phyloP scores from a whole-genome alignment of 1,284 basidiomycete species.

The Schizophyllum commune region DNA sequence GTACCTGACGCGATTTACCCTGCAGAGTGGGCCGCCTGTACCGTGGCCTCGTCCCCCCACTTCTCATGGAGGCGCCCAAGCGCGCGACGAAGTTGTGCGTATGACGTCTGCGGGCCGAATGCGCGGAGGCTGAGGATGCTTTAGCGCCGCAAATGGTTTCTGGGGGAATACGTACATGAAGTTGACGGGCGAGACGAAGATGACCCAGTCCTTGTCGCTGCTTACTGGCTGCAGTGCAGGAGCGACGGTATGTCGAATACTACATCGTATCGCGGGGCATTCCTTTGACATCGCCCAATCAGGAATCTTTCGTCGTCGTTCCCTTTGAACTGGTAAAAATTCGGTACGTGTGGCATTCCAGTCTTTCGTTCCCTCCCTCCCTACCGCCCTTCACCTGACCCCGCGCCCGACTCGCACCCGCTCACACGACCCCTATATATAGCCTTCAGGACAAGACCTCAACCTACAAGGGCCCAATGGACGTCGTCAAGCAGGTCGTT shows the following conservation, averaged over 20 bases:
- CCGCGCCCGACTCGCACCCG: not conserved
- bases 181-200: constrained; percentile 67
- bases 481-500: constrained; percentile 79
- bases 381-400: not conserved
- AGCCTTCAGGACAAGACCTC: constrained; percentile 90
- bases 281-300: not conserved
- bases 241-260: constrained; percentile 51
- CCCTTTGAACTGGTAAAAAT: constrained; percentile 99
- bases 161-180: constrained; percentile 80
- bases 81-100: constrained; percentile 93
- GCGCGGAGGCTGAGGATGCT: not conserved
- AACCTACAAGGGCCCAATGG: constrained; percentile 84
- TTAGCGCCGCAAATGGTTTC: constrained; percentile 81
- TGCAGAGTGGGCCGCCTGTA: constrained; percentile 77
- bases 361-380: not conserved
- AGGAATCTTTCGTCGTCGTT: constrained; percentile 87
- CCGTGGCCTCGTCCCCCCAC: constrained; percentile 82
- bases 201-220: constrained; percentile 83
- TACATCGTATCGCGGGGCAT: not conserved
- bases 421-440: constrained; percentile 1
- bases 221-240: constrained; percentile 92
- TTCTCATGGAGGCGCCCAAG: constrained; percentile 96
- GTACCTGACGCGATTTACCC: not conserved
- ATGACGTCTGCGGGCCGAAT: not conserved
- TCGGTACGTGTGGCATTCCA: constrained; percentile 35